Base-by-base conservation (phyloP, 164 flowering plant species). In the Magnolia officinalis region DNA sequence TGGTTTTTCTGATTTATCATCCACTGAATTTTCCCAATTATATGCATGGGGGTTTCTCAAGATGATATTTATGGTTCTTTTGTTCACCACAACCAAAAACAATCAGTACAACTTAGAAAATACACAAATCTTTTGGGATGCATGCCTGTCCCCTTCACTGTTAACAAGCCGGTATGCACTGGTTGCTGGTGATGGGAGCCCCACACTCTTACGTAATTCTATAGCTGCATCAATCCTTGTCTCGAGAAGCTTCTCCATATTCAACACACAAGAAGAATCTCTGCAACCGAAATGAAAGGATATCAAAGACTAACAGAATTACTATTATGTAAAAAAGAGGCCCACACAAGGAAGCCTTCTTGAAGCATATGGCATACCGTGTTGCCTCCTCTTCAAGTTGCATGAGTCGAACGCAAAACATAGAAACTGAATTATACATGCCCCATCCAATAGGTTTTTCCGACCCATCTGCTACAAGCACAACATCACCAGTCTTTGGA, bases 401-500 rank as follows among this genome's bases (percentile, higher is more conserved):
- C 99, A 96, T 96, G 29, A 96, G 88, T 26, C 99, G 89, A 66
- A 96, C 98, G 83, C 93, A 88, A 76, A 90, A 96, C 99, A 96
- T 94, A 61, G 98, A 94, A 65, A 86, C 90, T 10, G 98, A 89
- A 84, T 96, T 96, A 77, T 94, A 96, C 74, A 96, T 77, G 51
- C 98, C 99, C 98, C 99, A 96, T 6, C 92, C 98, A 52, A 96
- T 89, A 19, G 98, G 96, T 72, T 88, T 92, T 79, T 92, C 96
- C 1, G 92, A 78, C 4, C 97, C 99, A 86, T 96, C 96, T 80
- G 98, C 89, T 4, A 96, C 97, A 45, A 96, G 84, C 55, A 96
- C 99, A 69, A 89, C 71, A 74, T 96, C 98, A 13, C 99, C 99
- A 20, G 96, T 94, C 79, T 81, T 87, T 1, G 99, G 98, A 9